Evolutionary conservation across 2,329 filamentous ascomycete genomes (phyloP), one percentile per base, ranked within the genome.

Genomic region (Trichoderma simmonsii): DNA sequence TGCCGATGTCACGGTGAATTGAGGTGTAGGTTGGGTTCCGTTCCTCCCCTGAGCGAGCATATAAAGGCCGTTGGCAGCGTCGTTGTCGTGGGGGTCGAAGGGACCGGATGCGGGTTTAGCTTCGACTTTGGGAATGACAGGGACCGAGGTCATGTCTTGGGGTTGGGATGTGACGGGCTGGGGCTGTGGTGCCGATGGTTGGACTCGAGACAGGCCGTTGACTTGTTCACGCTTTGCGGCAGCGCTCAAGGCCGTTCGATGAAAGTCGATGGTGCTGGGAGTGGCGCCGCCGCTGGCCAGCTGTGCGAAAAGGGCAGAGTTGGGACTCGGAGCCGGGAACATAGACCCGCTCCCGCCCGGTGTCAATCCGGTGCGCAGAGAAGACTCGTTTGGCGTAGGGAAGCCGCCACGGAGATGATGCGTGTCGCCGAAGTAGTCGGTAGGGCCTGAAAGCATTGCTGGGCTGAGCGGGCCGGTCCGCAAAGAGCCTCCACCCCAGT

Each of bases 381-480:
- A 97, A 8, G 95, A 98, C 83, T 99, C 96, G 89, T 98, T 98
- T 1, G 95, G 95, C 4, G 96, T 98, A 5, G 94, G 93, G 79
- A 97, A 97, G 69, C 93, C 93, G 77, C 94, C 91, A 75, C 93
- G 90, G 74, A 97, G 86, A 73, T 89, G 92, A 79, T 91, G 89
- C 21, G 91, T 91, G 78, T 97, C 94, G 76, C 89, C 88, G 80
- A 98, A 97, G 83, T 98, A 98, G 80, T 98, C 94, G 80, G 89
- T 92, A 48, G 92, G 96, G 28, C 94, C 96, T 61, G 94, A 93
- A 71, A 99, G 90, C 95, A 99, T 98, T 75, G 95, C 96, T 84
- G 96, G 96, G 82, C 96, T 98, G 76, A 99, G 83, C 56, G 96
- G 96, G 77, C 96, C 96, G 73, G 94, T 95, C 75, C 96, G 91